Evolutionary conservation across 163 green algal genomes (phyloP).

Genomic region (Scenedesmus sp.): DNA sequence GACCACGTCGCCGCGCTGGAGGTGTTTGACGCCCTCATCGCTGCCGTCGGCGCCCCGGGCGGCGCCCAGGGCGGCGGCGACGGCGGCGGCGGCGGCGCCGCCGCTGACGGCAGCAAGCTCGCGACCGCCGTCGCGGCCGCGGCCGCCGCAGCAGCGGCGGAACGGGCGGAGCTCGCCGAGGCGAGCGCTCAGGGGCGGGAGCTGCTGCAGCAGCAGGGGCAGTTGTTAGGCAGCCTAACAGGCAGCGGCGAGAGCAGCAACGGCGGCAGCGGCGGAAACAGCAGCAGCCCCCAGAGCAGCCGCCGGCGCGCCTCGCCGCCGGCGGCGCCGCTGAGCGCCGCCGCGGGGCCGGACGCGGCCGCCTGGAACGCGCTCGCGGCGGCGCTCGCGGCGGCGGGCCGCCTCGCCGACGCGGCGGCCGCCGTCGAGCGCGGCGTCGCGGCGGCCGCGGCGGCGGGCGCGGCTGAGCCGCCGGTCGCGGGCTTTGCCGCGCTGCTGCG

Average conservation of each 20-base stretch:
- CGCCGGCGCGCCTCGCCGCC: no score
- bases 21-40: conserved; percentile 30
- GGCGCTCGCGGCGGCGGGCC: neutral
- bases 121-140: no score
- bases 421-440: conserved; percentile 1
- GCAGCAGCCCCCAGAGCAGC: neutral
- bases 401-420: conserved; percentile 18
- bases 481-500: conserved; percentile 32
- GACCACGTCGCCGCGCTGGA: conserved; percentile 19
- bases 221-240: neutral
- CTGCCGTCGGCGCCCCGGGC: neutral
- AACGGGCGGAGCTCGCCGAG: neutral
- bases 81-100: no score
- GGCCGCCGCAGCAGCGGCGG: no score
- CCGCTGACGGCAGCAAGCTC: no score
- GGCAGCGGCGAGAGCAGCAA: neutral
- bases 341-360: neutral
- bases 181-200: no score
- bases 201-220: no score
- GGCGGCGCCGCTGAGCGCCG: no score
- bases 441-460: conserved; percentile 7
- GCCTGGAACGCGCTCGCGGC: neutral
- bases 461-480: neutral
- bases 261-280: neutral
- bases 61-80: neutral